Base-by-base conservation (phyloP, 768 basidiomycete species). In the Lyophyllum semitale region DNA sequence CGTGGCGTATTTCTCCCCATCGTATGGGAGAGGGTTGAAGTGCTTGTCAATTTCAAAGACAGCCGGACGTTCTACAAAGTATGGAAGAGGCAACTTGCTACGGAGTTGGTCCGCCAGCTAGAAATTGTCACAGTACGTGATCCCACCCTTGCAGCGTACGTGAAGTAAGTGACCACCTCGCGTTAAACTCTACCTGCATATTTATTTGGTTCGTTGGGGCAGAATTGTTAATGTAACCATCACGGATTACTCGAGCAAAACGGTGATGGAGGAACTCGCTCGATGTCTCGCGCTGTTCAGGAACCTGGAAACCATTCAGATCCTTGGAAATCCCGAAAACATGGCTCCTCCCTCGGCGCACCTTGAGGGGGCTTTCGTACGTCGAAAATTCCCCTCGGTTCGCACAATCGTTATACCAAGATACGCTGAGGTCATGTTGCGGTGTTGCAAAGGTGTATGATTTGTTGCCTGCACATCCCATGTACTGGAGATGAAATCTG, bases 91-190 rank as follows among this genome's bases (percentile, higher is more conserved):
- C 41, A 49, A 15, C 23, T 63, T 8, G 57, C 61, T 1, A 58
- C 38, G 4, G 53, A 63, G 22, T 52, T 65, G 22, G 38, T 60
- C 15, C 30, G 52, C 11, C 59, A 70, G 43, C 53, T 65, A 1
- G 67, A 70, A 52, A 62, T 62, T 40, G 63, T 66, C 9, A 68
- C 67, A 0, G 44, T 66, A 8, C 62, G 63, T 11, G 57, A 64
- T 25, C 63, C 65, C 12, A 49, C 53, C 2, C 57, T 67, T 1
- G 62, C 64, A 7, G 17, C 44, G 26, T 48, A 62, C 38, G 68
- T 69, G 23, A 59, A 38, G 65, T 63, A 47, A 13, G 48, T 50
- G 5, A 32, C 8, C 20, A 2, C 4, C 15, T 33, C 15, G 3
- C 32, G 17, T 44, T 18, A 30, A 30, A 6, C 5, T 30, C 30